Conservation (phyloP, 768 basidiomycete genomes). For the Fistulinella prunicolor region DNA sequence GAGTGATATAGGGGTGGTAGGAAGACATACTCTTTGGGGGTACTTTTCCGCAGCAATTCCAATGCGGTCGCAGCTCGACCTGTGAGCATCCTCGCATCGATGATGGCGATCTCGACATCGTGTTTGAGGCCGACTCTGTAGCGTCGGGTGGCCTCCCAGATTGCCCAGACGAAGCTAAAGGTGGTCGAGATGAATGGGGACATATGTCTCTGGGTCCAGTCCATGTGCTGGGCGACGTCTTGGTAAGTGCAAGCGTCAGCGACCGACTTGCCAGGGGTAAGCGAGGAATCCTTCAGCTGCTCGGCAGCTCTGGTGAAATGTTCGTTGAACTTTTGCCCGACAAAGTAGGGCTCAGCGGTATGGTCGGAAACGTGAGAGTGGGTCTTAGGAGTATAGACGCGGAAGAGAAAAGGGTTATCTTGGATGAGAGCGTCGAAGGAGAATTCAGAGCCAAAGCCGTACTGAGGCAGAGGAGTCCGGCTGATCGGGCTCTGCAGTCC, state of each 20-base stretch:
- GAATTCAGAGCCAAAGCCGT: conserved; percentile 64
- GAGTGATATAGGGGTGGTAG: background rate
- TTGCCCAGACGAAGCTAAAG: conserved; percentile 78
- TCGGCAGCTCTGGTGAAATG: conserved; percentile 36
- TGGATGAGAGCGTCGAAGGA: conserved; percentile 60
- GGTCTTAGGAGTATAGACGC: conserved; percentile 73
- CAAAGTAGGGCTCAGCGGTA: conserved; percentile 56
- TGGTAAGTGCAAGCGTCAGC: conserved; percentile 43
- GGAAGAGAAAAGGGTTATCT: conserved; percentile 73
- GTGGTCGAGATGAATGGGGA: conserved; percentile 74
- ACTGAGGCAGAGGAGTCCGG: conserved; percentile 54
- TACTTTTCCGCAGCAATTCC: conserved; percentile 54
- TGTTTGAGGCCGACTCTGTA: conserved; percentile 71
- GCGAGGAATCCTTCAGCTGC: conserved; percentile 33
- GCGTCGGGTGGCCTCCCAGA: conserved; percentile 80
- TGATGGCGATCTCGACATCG: conserved; percentile 74
- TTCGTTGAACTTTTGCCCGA: conserved; percentile 63
- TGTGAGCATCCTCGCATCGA: conserved; percentile 61
- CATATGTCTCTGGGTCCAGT: conserved; percentile 70
- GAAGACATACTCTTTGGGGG: conserved; percentile 52
- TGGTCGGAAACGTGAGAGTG: conserved; percentile 51
- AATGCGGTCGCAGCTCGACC: conserved; percentile 62
- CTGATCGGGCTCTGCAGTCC: conserved; percentile 21
- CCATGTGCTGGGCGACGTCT: conserved; percentile 69
- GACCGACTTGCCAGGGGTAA: conserved; percentile 31